Percentiles rank a stretch among this genome's conserved stretches.
These are phyloP conservation scores for Pyrenochaeta sp. DNA, from an alignment of 2,329 filamentous ascomycete genomes.

Conservation along the genomic window DNA sequence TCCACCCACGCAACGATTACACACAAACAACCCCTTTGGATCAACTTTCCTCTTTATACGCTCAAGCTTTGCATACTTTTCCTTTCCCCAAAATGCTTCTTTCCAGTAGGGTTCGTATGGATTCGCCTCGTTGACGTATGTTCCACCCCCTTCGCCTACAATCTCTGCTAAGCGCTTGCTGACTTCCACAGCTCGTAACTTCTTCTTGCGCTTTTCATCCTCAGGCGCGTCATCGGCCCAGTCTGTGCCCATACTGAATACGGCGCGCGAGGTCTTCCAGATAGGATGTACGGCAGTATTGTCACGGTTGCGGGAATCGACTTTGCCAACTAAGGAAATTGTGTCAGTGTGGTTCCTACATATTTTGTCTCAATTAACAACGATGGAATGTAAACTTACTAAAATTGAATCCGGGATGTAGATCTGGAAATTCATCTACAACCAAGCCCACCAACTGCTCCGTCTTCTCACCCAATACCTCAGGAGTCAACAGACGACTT, in stretches of 20 bases:
- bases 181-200: slow-evolving; percentile 30
- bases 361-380: neutral
- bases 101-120: slow-evolving; percentile 15
- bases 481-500: slow-evolving; percentile 35
- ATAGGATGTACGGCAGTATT: slow-evolving; percentile 38
- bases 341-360: neutral
- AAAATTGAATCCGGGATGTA: slow-evolving; percentile 38
- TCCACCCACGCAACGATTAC: slow-evolving; percentile 13
- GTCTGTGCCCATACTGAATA: slow-evolving; percentile 36
- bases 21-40: slow-evolving; percentile 11
- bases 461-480: slow-evolving; percentile 30
- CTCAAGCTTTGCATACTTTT: slow-evolving; percentile 15
- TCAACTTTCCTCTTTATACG: slow-evolving; percentile 14
- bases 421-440: slow-evolving; percentile 26
- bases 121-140: slow-evolving; percentile 20
- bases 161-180: slow-evolving; percentile 35
- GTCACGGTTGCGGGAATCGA: slow-evolving; percentile 34
- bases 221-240: slow-evolving; percentile 37
- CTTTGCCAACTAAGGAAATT: slow-evolving; percentile 33
- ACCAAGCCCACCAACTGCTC: slow-evolving; percentile 35
- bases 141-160: slow-evolving; percentile 34
- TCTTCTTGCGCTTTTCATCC: slow-evolving; percentile 29
- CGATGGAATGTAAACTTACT: slow-evolving; percentile 22
- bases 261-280: slow-evolving; percentile 33
- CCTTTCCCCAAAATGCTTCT: slow-evolving; percentile 11